Conservation (phyloP, 2,329 filamentous ascomycete species). For the Penicillium freii region DNA sequence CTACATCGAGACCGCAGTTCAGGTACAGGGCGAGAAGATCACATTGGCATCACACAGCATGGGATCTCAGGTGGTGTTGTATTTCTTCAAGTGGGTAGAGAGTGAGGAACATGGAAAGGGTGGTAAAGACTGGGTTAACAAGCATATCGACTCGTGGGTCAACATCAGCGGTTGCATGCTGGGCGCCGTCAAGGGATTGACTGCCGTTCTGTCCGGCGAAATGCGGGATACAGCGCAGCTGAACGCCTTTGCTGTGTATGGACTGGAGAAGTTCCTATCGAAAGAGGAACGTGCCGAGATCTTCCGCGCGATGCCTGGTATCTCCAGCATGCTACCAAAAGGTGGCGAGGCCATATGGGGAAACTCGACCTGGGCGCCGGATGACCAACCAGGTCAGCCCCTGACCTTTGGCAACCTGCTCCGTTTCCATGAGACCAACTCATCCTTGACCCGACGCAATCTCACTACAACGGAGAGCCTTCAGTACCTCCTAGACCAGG, state of each 20-base stretch:
- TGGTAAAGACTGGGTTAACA: constrained; percentile 85
- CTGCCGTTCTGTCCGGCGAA: constrained; percentile 88
- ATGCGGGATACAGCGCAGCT: constrained; percentile 98
- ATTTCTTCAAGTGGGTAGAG: constrained; percentile 80
- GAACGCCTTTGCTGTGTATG: constrained; percentile 94
- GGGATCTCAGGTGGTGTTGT: constrained; percentile 90
- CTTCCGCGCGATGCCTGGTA: constrained; percentile 94
- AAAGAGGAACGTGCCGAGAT: constrained; percentile 88
- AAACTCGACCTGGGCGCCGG: constrained; percentile 79
- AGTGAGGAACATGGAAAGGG: constrained; percentile 73
- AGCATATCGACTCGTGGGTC: constrained; percentile 90
- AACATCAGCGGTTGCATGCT: constrained; percentile 99
- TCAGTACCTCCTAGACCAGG: constrained; percentile 71
- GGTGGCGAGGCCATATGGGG: constrained; percentile 96
- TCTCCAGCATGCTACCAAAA: constrained; percentile 93
- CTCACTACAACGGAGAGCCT: constrained; percentile 77
- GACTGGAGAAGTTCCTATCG: constrained; percentile 90
- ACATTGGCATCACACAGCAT: constrained; percentile 92
- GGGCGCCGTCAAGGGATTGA: constrained; percentile 84
- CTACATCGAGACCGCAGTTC: constrained; percentile 80
- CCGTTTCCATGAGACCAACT: constrained; percentile 71
- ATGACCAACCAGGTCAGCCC: constrained; percentile 72
- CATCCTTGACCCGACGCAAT: constrained; percentile 64
- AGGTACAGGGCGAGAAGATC: constrained; percentile 73
- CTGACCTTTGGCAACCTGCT: constrained; percentile 77